Conservation (phyloP, 2,329 filamentous ascomycete genomes). For the Aschersonia sp. region DNA sequence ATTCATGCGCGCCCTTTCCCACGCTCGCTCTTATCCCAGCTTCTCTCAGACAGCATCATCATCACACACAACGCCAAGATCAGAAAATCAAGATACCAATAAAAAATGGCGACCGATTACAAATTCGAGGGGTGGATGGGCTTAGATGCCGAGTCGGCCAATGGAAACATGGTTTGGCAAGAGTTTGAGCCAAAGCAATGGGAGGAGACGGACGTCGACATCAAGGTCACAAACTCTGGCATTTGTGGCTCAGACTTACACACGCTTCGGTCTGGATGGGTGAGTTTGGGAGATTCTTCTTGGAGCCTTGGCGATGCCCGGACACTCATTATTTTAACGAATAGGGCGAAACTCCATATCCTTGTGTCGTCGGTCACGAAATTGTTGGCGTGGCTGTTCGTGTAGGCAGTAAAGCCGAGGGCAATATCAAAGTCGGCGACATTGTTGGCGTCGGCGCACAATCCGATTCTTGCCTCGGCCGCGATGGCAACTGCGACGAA, state of each 20-base stretch:
- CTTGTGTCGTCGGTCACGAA: slow-evolving; percentile 48
- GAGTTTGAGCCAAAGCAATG: slow-evolving; percentile 49
- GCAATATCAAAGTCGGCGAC: slow-evolving; percentile 42
- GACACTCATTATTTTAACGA: too few relatives aligned
- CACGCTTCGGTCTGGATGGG: slow-evolving; percentile 40
- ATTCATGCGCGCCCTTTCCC: neutral
- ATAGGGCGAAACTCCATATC: slow-evolving; percentile 12
- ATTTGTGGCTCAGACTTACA: slow-evolving; percentile 51
- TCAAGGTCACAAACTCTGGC: slow-evolving; percentile 50
- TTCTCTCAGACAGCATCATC: too few relatives aligned
- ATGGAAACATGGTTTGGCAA: slow-evolving; percentile 40
- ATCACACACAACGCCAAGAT: neutral
- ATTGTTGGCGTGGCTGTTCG: slow-evolving; percentile 45
- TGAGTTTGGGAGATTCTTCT: slow-evolving; percentile 3
- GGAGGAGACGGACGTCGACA: slow-evolving; percentile 51
- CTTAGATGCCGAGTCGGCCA: slow-evolving; percentile 20
- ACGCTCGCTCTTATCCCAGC: too few relatives aligned
- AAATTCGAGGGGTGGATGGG: slow-evolving; percentile 40
- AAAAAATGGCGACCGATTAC: slow-evolving; percentile 17
- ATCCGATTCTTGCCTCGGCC: slow-evolving; percentile 34
- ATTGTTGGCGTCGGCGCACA: slow-evolving; percentile 51
- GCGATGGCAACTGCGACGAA: slow-evolving; percentile 22
- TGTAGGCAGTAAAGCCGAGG: slow-evolving; percentile 31
- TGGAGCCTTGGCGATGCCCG: too few relatives aligned
- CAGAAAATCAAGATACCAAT: neutral